Evolutionary conservation across 805 yeast species (phyloP).

Genomic region (Candida schatavii): DNA sequence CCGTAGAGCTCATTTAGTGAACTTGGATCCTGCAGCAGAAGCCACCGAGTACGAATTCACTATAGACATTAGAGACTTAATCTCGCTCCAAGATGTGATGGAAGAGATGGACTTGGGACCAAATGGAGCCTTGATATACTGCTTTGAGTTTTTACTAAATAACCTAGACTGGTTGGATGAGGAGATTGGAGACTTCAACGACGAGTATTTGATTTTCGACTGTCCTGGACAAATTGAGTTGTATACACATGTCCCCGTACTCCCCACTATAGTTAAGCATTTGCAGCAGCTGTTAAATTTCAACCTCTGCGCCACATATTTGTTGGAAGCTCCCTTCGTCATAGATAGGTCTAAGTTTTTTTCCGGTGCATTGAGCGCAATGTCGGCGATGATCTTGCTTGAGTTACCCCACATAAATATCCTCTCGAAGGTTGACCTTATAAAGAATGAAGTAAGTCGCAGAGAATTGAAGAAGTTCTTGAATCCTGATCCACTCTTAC

Average conservation of each 20-base stretch:
- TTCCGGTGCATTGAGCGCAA: conserved; percentile 92
- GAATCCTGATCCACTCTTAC: conserved; percentile 85
- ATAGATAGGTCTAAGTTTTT: conserved; percentile 89
- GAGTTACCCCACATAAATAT: conserved; percentile 95
- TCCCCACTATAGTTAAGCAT: conserved; percentile 87
- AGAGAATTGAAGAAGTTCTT: conserved; percentile 78
- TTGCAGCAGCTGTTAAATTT: conserved; percentile 76
- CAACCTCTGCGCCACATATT: conserved; percentile 86
- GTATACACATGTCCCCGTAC: conserved; percentile 89
- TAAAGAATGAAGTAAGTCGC: conserved; percentile 73
- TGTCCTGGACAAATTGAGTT: conserved; percentile 97
- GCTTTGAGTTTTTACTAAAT: conserved; percentile 86
- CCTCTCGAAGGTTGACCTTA: conserved; percentile 80
- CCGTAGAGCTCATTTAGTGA: conserved; percentile 90
- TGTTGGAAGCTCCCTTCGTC: conserved; percentile 91
- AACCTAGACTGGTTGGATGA: conserved; percentile 97
- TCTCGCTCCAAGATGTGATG: conserved; percentile 90
- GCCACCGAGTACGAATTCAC: conserved; percentile 89
- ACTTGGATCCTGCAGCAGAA: conserved; percentile 96
- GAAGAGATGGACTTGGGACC: conserved; percentile 93
- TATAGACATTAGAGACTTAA: conserved; percentile 86
- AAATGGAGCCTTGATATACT: conserved; percentile 89
- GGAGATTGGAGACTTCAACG: conserved; percentile 92
- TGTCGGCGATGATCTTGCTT: conserved; percentile 95
- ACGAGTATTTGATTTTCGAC: conserved; percentile 90